Conservation (phyloP, 2,329 filamentous ascomycete species). For the Fusarium veterinarium region DNA sequence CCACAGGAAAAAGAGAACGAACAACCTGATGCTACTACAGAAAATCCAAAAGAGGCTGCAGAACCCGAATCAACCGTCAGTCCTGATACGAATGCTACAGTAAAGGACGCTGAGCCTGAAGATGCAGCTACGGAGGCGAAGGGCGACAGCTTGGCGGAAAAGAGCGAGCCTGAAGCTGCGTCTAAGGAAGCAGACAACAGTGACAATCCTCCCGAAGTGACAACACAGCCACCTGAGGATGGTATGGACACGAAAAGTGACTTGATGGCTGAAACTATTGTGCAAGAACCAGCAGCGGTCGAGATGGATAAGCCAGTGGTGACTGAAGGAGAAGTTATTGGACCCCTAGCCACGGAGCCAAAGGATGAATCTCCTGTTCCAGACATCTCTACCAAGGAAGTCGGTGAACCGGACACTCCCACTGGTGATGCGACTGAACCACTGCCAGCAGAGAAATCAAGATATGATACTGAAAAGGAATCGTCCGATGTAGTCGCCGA, state of each 20-base stretch:
- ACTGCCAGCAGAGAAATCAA: neutral
- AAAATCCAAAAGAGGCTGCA: slow-evolving; percentile 7
- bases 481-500: neutral
- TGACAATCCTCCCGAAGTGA: slow-evolving; percentile 3
- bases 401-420: slow-evolving; percentile 3
- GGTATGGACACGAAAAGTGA: slow-evolving; percentile 6
- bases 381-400: slow-evolving; percentile 3
- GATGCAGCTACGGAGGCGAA: slow-evolving; percentile 1
- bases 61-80: neutral
- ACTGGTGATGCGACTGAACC: neutral
- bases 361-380: slow-evolving; percentile 5
- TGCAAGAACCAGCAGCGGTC: neutral
- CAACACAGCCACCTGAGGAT: neutral
- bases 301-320: neutral
- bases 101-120: slow-evolving; percentile 1
- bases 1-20: slow-evolving; percentile 4
- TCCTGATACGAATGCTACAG: slow-evolving; percentile 2
- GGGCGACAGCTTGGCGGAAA: neutral
- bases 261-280: neutral
- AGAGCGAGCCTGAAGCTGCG: neutral
- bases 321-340: neutral
- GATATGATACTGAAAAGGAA: neutral
- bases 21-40: slow-evolving; percentile 2
- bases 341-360: neutral
- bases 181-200: slow-evolving; percentile 1